Conservation (phyloP, 1,284 basidiomycete species). For the Ustilago hordei region DNA sequence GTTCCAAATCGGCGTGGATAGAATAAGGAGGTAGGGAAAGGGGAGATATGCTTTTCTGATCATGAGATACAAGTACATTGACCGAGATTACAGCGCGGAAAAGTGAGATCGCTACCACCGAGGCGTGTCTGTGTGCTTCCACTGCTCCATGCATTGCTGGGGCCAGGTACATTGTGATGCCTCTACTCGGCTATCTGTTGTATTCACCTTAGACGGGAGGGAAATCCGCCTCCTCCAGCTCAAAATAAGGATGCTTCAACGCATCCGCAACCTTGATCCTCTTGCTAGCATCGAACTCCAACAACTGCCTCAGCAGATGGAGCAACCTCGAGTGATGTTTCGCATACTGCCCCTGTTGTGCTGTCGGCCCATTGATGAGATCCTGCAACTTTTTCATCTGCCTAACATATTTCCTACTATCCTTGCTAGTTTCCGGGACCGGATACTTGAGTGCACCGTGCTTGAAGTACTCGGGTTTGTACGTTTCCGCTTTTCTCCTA, state of each 20-base stretch:
- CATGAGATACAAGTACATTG: no score
- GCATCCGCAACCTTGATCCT: conserved; percentile 65
- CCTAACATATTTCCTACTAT: conserved; percentile 93
- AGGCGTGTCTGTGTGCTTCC: no score
- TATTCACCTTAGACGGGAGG: conserved; percentile 35
- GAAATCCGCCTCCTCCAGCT: conserved; percentile 59
- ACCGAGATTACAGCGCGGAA: no score
- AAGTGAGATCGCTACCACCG: no score
- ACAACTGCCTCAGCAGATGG: conserved; percentile 85
- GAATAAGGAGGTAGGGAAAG: not conserved
- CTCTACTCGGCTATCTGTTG: not conserved
- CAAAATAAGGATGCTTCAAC: conserved; percentile 67
- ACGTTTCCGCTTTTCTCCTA: conserved; percentile 72
- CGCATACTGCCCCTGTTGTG: conserved; percentile 34
- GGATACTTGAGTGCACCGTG: conserved; percentile 89
- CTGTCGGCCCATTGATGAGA: conserved; percentile 76
- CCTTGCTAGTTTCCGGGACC: conserved; percentile 83
- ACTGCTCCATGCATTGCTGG: not conserved
- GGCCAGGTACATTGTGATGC: not conserved
- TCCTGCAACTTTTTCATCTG: conserved; percentile 86
- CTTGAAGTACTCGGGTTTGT: conserved; percentile 93
- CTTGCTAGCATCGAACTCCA: conserved; percentile 90
- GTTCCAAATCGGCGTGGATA: not conserved
- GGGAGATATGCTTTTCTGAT: not conserved
- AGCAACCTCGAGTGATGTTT: conserved; percentile 80